Base-by-base conservation (phyloP, 345 rosid genomes). In the Gossypium sturtianum region DNA sequence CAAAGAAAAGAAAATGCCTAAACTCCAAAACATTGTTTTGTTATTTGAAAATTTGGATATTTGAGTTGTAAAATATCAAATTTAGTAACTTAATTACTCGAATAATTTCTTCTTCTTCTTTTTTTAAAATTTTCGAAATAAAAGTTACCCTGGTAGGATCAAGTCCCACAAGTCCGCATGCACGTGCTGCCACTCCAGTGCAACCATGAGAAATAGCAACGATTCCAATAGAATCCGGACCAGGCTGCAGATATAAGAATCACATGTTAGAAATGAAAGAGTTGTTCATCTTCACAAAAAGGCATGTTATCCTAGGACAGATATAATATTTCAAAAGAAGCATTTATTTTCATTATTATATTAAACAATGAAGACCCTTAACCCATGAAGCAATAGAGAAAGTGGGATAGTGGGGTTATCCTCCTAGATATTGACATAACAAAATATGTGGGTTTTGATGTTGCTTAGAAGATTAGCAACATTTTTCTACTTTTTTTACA, bases 151-250 rank as follows among this genome's bases (percentile, higher is more conserved):
- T 88, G 66, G 99, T 87, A 63, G 99, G 99, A 82, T 91, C 98
- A 16, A 95, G 92, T 85, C 99, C 98, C 81, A 91, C 99, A n/a
- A 95, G 94, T 79, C 99, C 99, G 23, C 97, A 95, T 72, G 98
- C 99, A 82, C 99, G 98, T 68, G 99, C 97, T 79, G 98, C 98
- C 79, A 93, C 96, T 47, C 99, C 99, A 69, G 93, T 73, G 90
- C 99, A 93, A 81, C 99, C 96, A 80, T 95, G 98, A 85, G 99
- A 93, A 88, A 95, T 91, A 91, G 98, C 97, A 89, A 95, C 86
- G 94, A 95, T 95, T 95, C 99, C 98, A 81, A 90, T 91, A 92
- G 99, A 95, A 93, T 95, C 99, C 97, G 99, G 99, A 95, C 99
- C 99, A 95, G 97, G 99, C 99, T 94, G 87, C 83, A 82, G 43